Percentiles rank a stretch among this genome's conserved stretches.
These are phyloP conservation scores for Beauveria sp. DNA, from an alignment of 2,329 filamentous ascomycete species.

Conservation along the genomic window DNA sequence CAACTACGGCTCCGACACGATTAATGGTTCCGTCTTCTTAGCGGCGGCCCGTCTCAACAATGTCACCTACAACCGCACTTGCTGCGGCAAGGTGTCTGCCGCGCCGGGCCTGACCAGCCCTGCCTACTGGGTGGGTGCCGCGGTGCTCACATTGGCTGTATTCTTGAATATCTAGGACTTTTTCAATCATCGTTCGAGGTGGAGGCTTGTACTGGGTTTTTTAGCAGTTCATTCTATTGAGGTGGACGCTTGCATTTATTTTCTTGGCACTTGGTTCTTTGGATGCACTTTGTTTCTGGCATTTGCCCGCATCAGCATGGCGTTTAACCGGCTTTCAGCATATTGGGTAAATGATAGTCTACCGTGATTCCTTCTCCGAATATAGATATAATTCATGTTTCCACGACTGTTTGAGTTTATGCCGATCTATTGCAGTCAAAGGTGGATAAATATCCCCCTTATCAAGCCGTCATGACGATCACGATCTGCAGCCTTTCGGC, in stretches of 20 bases:
- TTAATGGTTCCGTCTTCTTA: slow-evolving; percentile 66
- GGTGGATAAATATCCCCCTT: neutral
- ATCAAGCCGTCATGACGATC: no score
- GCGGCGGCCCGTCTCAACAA: slow-evolving; percentile 63
- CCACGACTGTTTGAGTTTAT: neutral
- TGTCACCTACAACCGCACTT: slow-evolving; percentile 55
- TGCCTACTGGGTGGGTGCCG: slow-evolving; percentile 14
- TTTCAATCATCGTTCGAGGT: neutral
- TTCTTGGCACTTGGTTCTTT: neutral
- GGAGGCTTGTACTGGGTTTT: no score
- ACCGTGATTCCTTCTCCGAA: neutral
- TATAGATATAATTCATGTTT: neutral
- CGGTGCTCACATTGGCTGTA: slow-evolving; percentile 16
- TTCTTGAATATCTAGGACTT: slow-evolving; percentile 10
- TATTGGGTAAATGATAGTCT: neutral
- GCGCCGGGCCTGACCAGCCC: slow-evolving; percentile 14
- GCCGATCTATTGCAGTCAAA: neutral
- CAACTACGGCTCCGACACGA: slow-evolving; percentile 50
- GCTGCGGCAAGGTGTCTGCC: slow-evolving; percentile 42
- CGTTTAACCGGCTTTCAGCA: neutral
- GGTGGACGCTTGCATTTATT: no score
- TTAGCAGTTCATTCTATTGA: no score
- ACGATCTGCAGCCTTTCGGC: neutral
- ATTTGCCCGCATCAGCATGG: slow-evolving; percentile 6
- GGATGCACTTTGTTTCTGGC: neutral